A percentile compares a stretch with the other conserved stretches of the same genome.
These are phyloP conservation scores for Hevea brasiliensis DNA, from an alignment of 345 rosid genomes.

Conservation along the genomic window DNA sequence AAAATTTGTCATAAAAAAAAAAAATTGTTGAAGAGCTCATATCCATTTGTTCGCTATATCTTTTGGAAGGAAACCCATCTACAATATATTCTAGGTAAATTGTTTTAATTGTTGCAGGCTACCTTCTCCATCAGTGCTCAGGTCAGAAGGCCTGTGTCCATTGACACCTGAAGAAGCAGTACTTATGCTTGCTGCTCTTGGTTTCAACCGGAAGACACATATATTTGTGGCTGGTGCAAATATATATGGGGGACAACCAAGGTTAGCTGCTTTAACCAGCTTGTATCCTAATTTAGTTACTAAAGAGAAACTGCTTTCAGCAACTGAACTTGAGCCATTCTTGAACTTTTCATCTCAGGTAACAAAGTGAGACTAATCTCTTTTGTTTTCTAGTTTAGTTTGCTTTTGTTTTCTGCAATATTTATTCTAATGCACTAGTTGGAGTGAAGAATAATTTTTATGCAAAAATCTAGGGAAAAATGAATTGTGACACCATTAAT, in stretches of 20 bases:
- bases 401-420: neutral
- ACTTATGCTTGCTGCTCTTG: conserved; percentile 93
- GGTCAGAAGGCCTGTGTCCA: conserved; percentile 88
- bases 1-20: neutral
- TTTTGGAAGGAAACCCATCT: neutral
- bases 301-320: conserved; percentile 81
- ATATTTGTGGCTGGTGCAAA: conserved; percentile 87
- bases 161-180: conserved; percentile 92
- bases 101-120: conserved; percentile 44
- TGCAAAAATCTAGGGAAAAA: neutral
- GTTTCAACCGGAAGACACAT: conserved; percentile 76
- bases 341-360: conserved; percentile 91
- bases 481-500: no score
- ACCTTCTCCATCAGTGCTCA: conserved; percentile 68
- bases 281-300: conserved; percentile 88
- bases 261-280: conserved; percentile 70
- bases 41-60: neutral
- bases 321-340: conserved; percentile 76
- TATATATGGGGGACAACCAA: conserved; percentile 68
- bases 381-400: no score
- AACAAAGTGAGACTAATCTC: neutral
- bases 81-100: neutral
- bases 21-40: neutral
- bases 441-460: neutral
- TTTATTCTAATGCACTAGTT: neutral